Conservation (phyloP, 139 green algal species). For the Chlorella sp. region DNA sequence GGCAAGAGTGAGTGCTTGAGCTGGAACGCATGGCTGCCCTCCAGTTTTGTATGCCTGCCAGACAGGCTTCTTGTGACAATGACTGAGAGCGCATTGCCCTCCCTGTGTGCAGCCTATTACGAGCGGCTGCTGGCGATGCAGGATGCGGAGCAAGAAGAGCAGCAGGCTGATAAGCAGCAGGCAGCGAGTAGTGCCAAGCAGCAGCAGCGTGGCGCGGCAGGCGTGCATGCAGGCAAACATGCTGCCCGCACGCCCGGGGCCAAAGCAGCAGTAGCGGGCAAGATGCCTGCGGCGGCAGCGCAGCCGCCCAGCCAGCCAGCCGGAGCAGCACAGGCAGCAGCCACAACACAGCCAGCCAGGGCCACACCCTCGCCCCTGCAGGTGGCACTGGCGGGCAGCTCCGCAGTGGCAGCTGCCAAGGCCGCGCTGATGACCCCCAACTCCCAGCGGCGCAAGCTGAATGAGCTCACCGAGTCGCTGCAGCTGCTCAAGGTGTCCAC, state of each 20-base stretch:
- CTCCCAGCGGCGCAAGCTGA: slow-evolving; percentile 24
- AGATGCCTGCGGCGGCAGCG: too few species aligned
- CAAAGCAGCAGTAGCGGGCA: not conserved
- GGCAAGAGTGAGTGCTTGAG: not conserved
- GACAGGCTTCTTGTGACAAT: too few species aligned
- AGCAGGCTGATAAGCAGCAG: not conserved
- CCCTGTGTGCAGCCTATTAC: not conserved
- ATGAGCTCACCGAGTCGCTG: slow-evolving; percentile 10
- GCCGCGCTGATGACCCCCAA: slow-evolving; percentile 15
- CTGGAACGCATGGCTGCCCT: too few species aligned
- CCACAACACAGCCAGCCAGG: not conserved
- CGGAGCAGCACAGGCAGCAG: not conserved
- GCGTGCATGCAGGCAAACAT: too few species aligned
- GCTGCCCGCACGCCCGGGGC: not conserved
- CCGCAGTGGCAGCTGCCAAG: not conserved
- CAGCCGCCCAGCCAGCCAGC: not conserved
- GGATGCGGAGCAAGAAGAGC: not conserved
- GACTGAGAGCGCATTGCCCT: too few species aligned
- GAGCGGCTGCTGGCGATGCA: slow-evolving; percentile 7
- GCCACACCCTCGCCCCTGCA: not conserved
- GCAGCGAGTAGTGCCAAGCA: not conserved
- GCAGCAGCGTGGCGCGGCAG: not conserved
- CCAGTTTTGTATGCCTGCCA: too few species aligned
- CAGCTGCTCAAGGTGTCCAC: slow-evolving; percentile 23
- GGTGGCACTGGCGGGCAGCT: not conserved